phyloP scores from a whole-genome alignment of 2,329 filamentous ascomycete genomes.

The Pyrenophora tritici-repentis region DNA sequence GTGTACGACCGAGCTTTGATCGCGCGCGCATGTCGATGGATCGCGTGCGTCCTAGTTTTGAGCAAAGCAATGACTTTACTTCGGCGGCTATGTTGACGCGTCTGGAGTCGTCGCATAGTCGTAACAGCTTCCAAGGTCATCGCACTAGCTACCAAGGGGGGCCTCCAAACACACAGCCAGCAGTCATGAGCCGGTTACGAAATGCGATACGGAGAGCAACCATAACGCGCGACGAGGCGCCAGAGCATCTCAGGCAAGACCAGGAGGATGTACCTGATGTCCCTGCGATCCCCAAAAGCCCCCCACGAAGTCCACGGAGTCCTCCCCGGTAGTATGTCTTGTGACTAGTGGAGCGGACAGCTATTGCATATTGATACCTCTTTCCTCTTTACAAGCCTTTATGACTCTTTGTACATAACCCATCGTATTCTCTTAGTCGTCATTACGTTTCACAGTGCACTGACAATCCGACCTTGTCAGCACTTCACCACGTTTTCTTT shows the following conservation, averaged over 20 bases:
- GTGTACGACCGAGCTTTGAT: slow-evolving; percentile 81
- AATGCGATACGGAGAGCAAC: slow-evolving; percentile 41
- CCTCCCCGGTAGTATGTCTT: slow-evolving; percentile 10
- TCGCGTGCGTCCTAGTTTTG: slow-evolving; percentile 79
- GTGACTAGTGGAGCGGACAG: not conserved
- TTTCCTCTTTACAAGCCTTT: slow-evolving; percentile 3
- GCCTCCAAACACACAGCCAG: slow-evolving; percentile 18
- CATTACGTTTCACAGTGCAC: not conserved
- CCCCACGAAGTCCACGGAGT: slow-evolving; percentile 28
- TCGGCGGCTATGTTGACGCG: slow-evolving; percentile 83
- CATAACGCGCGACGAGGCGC: slow-evolving; percentile 40
- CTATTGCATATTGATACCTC: slow-evolving; percentile 7
- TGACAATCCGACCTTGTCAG: not conserved
- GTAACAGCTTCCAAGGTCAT: slow-evolving; percentile 31
- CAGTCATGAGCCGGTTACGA: slow-evolving; percentile 36
- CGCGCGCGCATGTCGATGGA: slow-evolving; percentile 87
- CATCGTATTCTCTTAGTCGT: slow-evolving; percentile 5
- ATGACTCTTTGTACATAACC: slow-evolving; percentile 12
- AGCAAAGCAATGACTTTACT: slow-evolving; percentile 88
- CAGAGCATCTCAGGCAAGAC: slow-evolving; percentile 24
- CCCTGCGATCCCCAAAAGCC: slow-evolving; percentile 23
- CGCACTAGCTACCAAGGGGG: slow-evolving; percentile 34
- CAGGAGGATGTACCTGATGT: slow-evolving; percentile 24
- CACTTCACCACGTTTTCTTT: not conserved
- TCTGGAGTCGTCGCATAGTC: slow-evolving; percentile 69